Evolutionary conservation across 345 rosid genomes (phyloP), one percentile per base, ranked within the genome.

Genomic region (Hibiscus tridactylites): DNA sequence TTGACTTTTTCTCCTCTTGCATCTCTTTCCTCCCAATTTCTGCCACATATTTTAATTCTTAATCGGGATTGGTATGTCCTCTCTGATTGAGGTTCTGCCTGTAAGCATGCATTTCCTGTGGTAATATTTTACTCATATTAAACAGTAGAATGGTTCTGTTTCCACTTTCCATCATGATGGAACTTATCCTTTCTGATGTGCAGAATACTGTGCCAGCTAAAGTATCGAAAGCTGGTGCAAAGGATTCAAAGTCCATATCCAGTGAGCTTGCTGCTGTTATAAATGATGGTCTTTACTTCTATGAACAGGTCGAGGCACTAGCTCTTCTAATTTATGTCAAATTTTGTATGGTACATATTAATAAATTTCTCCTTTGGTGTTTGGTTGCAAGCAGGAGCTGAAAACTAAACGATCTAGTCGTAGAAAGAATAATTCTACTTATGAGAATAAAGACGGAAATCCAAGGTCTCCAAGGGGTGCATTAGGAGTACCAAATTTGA

Each of bases 251-350:
- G 58, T 71, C 85, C 61, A 81, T 94, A 28, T 83, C 98, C 15
- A 83, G 78, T 62, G 97, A 95, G 82, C 87, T 87, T 76, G 99
- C 97, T 74, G 83, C 88, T 72, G 77, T 91, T 65, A 95, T 90
- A 78, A 88, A 92, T 76, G 99, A 92, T 61, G 99, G 99, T 67
- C 97, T 95, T 74, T 87, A 85, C 82, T 95, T 81, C 83, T 95
- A 79, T 77, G 99, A 95, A 80, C 97, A 95, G 96, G 99, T 95
- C 70, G 26, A 69, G 58, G 17, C 65, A 61, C 16, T 68, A 64
- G 29, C 52, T 74, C 12, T 62, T n/a, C 35, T 11, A 66, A 10
- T 65, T 71, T 2, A 53, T 58, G 44, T 17, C 9, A 33, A 44
- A n/a, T 28, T 16, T 4, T 57, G 21, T 52, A 75, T 72, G 75